Evolutionary conservation across 2,329 filamentous ascomycete species (phyloP), one percentile per base, ranked within the genome.

Genomic region (Aspergillus sergii): DNA sequence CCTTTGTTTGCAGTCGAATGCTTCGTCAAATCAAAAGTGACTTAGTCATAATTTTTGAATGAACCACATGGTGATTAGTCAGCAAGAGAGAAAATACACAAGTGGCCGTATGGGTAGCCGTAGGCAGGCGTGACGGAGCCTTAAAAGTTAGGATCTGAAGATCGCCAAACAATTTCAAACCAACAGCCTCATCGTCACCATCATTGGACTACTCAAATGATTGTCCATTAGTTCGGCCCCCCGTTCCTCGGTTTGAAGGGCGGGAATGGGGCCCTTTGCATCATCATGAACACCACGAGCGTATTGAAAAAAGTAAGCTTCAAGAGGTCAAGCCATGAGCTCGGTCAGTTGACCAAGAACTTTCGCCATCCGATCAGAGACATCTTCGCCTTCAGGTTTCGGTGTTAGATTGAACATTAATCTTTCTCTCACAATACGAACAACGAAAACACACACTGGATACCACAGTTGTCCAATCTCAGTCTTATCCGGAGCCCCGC

Each of bases 251-350:
- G 66, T 64, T 59, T 60, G 30, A 45, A 30, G 36, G 50, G 51
- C 23, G 60, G 50, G 36, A 59, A 43, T 41, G 62, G 62, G 58
- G 36, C 30, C 57, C 58, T 63, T 67, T 67, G 61, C 66, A 69
- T 66, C 68, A 68, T 69, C 48, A 68, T 61, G 61, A 59, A 62
- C 66, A 68, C 64, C 67, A 68, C 59, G 51, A 57, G 57, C 26
- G 57, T 21, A 32, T 34, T 28, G 28, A 43, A 53, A n/a, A 53
- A 23, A 53, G 19, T 32, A 53, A 23, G 21, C 28, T 21, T 5
- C 9, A 14, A 54, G 21, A 16, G 36, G 30, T 32, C 16, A 53
- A 51, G 28, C 23, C 39, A 41, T 41, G n/a, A 9, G 7, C 28
- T 36, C 21, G 16, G 30, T 53, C 51, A 36, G 28, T 36, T 39